Percentiles rank a stretch among this genome's conserved stretches.
Evolutionary conservation across 2,329 filamentous ascomycete genomes (phyloP).

Genomic region (Microdochium paspali): DNA sequence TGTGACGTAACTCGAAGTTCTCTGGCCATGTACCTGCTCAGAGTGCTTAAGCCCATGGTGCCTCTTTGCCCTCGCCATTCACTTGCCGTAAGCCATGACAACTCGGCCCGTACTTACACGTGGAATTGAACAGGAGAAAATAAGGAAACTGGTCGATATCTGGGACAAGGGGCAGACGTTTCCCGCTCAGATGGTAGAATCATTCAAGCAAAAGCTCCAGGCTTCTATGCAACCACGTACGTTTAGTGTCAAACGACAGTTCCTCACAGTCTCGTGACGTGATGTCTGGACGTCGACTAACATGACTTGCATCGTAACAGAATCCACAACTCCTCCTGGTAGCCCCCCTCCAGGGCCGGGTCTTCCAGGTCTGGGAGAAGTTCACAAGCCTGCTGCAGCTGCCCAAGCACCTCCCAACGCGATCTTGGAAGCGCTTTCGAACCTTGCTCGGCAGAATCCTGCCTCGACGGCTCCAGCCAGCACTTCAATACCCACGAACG

Average conservation of each 20-base stretch:
- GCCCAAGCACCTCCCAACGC: slow-evolving; percentile 39
- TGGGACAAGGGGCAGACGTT: slow-evolving; percentile 97
- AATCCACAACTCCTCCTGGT: slow-evolving; percentile 63
- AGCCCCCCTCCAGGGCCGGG: slow-evolving; percentile 42
- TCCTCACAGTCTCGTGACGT: neutral
- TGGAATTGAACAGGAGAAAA: slow-evolving; percentile 70
- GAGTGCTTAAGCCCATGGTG: neutral
- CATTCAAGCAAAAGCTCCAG: slow-evolving; percentile 74
- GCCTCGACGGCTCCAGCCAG: slow-evolving; percentile 18
- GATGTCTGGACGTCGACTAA: slow-evolving; percentile 4
- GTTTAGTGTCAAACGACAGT: neutral
- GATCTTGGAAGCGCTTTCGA: slow-evolving; percentile 71
- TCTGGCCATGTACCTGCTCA: neutral
- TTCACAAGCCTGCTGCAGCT: slow-evolving; percentile 17
- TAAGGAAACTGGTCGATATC: slow-evolving; percentile 90
- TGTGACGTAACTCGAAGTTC: neutral
- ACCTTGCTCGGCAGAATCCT: slow-evolving; percentile 67
- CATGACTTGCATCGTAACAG: slow-evolving; percentile 35
- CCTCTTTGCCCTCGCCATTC: neutral
- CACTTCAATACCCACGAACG: slow-evolving; percentile 14
- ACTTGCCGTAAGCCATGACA: slow-evolving; percentile 2
- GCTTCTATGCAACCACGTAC: slow-evolving; percentile 27
- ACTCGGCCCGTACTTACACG: slow-evolving; percentile 28
- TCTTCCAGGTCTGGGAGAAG: slow-evolving; percentile 21
- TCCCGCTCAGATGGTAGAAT: slow-evolving; percentile 65